These are phyloP conservation scores for Penicillium paxilli DNA, from an alignment of 495 filamentous ascomycete genomes.

Conservation along the genomic window DNA sequence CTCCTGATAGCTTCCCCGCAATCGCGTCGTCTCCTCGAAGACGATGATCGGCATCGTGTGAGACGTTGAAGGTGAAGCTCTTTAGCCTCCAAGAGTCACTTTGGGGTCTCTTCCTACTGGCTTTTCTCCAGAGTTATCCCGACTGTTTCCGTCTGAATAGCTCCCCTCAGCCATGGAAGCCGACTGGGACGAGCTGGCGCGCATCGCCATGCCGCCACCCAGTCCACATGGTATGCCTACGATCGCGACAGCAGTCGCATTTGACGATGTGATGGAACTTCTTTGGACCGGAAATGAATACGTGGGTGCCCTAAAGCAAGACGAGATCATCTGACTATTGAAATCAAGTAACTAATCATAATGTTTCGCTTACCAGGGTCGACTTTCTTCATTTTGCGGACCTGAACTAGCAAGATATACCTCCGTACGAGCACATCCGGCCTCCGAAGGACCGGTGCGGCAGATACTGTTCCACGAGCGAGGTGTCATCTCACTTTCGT, in stretches of 20 bases:
- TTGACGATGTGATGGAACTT: conserved; percentile 85
- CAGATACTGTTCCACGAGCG: conserved; percentile 85
- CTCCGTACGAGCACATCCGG: conserved; percentile 69
- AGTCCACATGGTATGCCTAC: conserved; percentile 60
- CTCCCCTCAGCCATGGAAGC: conserved; percentile 41
- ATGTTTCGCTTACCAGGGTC: conserved; percentile 56
- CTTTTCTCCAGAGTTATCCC: neutral
- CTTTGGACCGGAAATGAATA: conserved; percentile 90
- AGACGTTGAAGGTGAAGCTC: conserved; percentile 32
- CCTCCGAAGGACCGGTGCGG: conserved; percentile 67
- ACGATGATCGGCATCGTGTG: conserved; percentile 39
- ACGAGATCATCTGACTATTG: no score
- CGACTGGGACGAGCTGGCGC: conserved; percentile 64
- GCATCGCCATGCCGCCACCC: conserved; percentile 68
- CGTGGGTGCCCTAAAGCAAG: conserved; percentile 51
- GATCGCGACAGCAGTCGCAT: conserved; percentile 72
- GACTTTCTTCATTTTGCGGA: conserved; percentile 82
- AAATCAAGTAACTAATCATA: neutral
- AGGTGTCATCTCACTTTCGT: conserved; percentile 77
- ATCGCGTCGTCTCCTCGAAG: conserved; percentile 34
- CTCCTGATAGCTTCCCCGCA: conserved; percentile 40
- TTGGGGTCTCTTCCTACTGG: neutral
- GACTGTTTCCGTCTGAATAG: conserved; percentile 14
- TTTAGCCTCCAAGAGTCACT: neutral
- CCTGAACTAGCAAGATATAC: conserved; percentile 77